Conservation (phyloP, 208 protist genomes). For the Trypanosoma theileri region DNA sequence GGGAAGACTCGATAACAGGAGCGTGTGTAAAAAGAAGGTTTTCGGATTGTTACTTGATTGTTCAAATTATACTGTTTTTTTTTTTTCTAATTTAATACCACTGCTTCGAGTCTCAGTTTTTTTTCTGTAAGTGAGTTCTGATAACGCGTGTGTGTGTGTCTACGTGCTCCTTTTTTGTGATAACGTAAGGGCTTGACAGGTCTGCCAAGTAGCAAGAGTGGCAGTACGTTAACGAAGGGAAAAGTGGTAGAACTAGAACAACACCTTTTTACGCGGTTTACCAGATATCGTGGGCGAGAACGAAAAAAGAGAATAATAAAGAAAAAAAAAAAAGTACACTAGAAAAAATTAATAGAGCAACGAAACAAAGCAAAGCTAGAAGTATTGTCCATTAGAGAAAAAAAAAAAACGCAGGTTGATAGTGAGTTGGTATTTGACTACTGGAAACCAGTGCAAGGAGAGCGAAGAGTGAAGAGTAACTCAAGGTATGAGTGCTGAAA, state of each 20-base stretch:
- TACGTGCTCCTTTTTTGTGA: neutral
- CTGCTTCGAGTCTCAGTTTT: too few species aligned
- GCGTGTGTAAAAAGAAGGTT: neutral
- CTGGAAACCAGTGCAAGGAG: too few species aligned
- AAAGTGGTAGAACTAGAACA: too few species aligned
- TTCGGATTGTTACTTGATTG: neutral
- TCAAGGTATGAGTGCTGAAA: neutral
- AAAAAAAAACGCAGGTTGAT: neutral
- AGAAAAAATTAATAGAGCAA: neutral
- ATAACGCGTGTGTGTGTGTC: too few species aligned
- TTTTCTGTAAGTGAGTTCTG: too few species aligned
- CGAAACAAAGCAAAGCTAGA: neutral
- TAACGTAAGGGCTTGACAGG: too few species aligned
- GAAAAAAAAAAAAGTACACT: neutral
- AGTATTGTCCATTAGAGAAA: neutral
- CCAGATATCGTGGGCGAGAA: neutral
- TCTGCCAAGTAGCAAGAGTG: too few species aligned
- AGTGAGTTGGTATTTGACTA: neutral
- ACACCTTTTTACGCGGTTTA: too few species aligned
- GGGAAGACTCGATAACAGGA: too few species aligned
- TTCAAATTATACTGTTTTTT: neutral
- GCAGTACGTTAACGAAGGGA: too few species aligned
- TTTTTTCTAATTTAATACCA: neutral
- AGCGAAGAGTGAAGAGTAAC: neutral
- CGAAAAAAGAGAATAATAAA: neutral